Base-by-base conservation (phyloP, 441 rosid species). In the Populus hybrid region DNA sequence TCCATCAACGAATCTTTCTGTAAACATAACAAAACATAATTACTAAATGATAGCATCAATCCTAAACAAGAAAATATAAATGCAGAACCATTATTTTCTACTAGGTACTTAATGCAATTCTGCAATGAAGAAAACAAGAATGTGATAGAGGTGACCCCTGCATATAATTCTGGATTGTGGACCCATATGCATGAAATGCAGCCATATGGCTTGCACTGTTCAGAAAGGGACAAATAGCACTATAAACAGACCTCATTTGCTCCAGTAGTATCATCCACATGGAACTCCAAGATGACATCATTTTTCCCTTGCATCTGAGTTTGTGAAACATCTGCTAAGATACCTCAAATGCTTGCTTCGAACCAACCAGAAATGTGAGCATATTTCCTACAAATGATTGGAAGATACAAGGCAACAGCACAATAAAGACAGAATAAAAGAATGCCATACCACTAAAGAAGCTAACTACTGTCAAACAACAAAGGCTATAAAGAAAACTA, bases 1-100 rank as follows among this genome's bases (percentile, higher is more conserved):
- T 96, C 98, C 99, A 92, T 96, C 88, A 96, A 32, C 8, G 98
- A 92, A 83, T 96, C 99, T 87, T 96, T 96, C 98, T 95, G 92
- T 32, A 81, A 73, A 72, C 67, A 40, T 42, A 32, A 38, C 38
- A 77, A 23, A 7, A 68, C 35, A 67, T 0, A 46, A 61, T 71
- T 30, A 76, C 38, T 36, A 70, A 50, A 67, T 19, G 18, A 61
- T 7, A 77, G 24, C 34, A 19, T 10, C 59, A 3, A 18, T 42
- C 34, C 40, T 35, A 50, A 74, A 68, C 61, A 46, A 59, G 26
- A 30, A 63, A 75, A 24, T 71, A 38, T 10, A 36, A 78, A 72
- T 12, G n/a, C 40, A 53, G 3, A 64, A n/a, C 38, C 19, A 35
- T 30, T 7, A 36, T 64, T 67, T 34, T 34, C 53, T 11, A 73